These are phyloP conservation scores for Neonectria ditissima DNA, from an alignment of 2,329 filamentous ascomycete species.

Conservation along the genomic window DNA sequence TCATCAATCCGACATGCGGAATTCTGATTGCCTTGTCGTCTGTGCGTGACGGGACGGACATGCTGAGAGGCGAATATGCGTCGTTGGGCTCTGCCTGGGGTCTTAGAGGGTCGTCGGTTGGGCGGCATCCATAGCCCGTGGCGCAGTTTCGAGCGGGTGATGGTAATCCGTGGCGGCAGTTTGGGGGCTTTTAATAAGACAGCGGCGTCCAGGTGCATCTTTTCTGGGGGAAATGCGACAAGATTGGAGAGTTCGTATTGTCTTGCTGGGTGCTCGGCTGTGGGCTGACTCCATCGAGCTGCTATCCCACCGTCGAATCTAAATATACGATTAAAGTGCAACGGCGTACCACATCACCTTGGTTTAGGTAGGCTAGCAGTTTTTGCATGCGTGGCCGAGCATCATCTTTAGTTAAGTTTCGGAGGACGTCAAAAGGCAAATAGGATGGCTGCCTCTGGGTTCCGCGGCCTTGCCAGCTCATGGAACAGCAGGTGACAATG, in stretches of 20 bases:
- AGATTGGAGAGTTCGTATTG: neutral
- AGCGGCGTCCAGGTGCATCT: neutral
- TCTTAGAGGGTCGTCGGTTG: constrained; percentile 16
- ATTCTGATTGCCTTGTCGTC: neutral
- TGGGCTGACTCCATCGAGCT: neutral
- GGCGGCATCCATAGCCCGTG: neutral
- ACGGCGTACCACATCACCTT: neutral
- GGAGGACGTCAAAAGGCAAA: neutral
- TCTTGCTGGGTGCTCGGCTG: neutral
- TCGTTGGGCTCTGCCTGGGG: neutral
- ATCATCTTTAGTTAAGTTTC: neutral
- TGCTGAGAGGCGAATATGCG: neutral
- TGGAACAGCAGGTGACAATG: neutral
- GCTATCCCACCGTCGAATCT: neutral
- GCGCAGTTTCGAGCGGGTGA: neutral
- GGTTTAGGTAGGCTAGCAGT: neutral
- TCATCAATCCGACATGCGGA: neutral
- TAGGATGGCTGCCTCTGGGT: neutral
- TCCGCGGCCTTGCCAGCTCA: neutral
- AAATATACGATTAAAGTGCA: neutral
- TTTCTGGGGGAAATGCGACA: neutral
- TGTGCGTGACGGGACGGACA: neutral
- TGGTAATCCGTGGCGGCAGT: constrained; percentile 5
- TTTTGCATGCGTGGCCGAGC: neutral
- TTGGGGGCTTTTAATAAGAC: constrained; percentile 1